A percentile compares a stretch with the other conserved stretches of the same genome.
Evolutionary conservation across 805 yeast species (phyloP).

Genomic region (Suhomyces sp.): DNA sequence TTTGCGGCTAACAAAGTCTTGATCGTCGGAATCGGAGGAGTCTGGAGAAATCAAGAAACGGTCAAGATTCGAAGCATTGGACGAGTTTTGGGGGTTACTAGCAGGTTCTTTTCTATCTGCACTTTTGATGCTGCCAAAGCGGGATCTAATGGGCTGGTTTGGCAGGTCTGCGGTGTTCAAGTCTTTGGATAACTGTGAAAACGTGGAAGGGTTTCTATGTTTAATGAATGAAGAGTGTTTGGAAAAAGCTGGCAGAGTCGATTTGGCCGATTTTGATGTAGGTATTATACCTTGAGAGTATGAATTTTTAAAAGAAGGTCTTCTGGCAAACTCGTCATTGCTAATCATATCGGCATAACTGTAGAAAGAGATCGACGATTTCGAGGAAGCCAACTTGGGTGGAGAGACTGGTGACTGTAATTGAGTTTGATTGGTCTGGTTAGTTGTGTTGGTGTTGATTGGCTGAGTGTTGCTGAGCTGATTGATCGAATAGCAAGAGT

Average conservation of each 20-base stretch:
- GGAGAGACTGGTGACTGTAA: conserved; percentile 36
- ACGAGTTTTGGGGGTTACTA: background rate
- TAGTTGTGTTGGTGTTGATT: conserved; percentile 10
- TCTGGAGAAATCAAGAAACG: conserved; percentile 21
- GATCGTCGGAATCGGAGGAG: conserved; percentile 17
- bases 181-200: conserved; percentile 25
- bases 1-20: conserved; percentile 2
- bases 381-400: conserved; percentile 34
- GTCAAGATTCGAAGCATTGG: conserved; percentile 1
- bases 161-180: conserved; percentile 7
- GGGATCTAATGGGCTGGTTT: background rate
- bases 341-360: conserved; percentile 78
- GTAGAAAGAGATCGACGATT: conserved; percentile 51
- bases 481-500: conserved; percentile 28
- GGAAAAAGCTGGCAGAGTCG: conserved; percentile 6
- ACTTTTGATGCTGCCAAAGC: conserved; percentile 4
- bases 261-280: conserved; percentile 13
- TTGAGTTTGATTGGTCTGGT: conserved; percentile 9
- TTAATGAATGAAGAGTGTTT: conserved; percentile 9
- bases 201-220: conserved; percentile 9
- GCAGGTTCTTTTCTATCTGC: background rate
- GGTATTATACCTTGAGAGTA: conserved; percentile 35
- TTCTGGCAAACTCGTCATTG: conserved; percentile 62
- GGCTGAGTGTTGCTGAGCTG: conserved; percentile 5
- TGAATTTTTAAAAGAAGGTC: conserved; percentile 53